Conservation (phyloP, 257 asterid genomes). For the Solanum ossicruentum region DNA sequence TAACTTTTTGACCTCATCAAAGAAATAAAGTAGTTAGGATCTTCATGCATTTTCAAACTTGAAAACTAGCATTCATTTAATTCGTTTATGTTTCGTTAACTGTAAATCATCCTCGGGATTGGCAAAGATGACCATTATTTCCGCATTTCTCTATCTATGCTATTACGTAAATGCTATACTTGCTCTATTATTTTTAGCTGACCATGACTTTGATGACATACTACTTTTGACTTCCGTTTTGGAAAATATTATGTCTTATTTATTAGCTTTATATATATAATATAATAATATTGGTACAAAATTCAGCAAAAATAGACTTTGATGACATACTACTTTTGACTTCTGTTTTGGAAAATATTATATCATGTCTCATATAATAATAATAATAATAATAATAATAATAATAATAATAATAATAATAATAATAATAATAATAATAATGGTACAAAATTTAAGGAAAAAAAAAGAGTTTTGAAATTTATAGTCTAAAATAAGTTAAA, state of each 20-base stretch:
- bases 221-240: neutral
- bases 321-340: neutral
- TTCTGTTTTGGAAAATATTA: neutral
- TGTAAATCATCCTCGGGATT: constrained; percentile 11
- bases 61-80: neutral
- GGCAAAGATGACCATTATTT: neutral
- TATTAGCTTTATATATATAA: neutral
- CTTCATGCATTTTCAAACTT: neutral
- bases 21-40: neutral
- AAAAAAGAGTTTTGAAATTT: too few relatives aligned
- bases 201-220: neutral
- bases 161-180: neutral
- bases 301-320: neutral
- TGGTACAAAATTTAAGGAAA: too few relatives aligned
- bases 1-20: constrained; percentile 7
- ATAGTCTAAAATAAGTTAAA: too few relatives aligned
- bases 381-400: too few relatives aligned
- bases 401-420: too few relatives aligned
- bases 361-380: neutral
- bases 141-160: neutral
- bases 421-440: too few relatives aligned
- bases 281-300: too few relatives aligned
- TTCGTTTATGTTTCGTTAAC: neutral
- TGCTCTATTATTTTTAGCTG: neutral
- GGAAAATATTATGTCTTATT: neutral